Evolutionary conservation across 805 yeast species (phyloP), one percentile per base, ranked within the genome.

Genomic region (Myxozyma neotropica): DNA sequence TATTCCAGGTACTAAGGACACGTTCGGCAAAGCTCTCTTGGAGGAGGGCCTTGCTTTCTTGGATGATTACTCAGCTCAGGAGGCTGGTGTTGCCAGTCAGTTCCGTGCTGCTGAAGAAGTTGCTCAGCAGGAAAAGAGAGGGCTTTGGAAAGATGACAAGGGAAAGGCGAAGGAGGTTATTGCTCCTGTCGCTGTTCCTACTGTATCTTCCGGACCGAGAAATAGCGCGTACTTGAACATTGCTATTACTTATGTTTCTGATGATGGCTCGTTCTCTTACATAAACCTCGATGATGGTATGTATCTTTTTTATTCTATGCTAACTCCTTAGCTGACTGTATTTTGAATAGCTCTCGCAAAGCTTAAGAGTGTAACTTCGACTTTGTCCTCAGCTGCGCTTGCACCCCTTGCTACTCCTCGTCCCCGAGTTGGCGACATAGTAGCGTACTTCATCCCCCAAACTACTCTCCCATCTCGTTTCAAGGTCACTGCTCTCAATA

Each of bases 91-190:
- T 66, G 82, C 77, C 47, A 68, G 78, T 33, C 83, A 81, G 57
- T 78, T 89, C 31, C 72, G 76, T 46, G 82, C 78, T 24, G 89
- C 91, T 10, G 87, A 88, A 72, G 83, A 79, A 31, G 70, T 69
- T 8, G 96, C 96, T 1, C 80, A 80, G 69, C 67, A 68, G 0
- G 73, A 72, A 33, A 80, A 78, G 67, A 71, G 78, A 65, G 95
- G 95, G 15, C 48, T 89, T 4, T 90, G 96, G 96, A 72, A 74
- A 29, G 71, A 81, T 65, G 86, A 81, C 69, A 84, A 79, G 56
- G 71, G 76, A 49, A 77, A 74, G 38, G 77, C 71, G 2, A 75
- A 72, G 57, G 72, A 53, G 12, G 66, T 58, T 7, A 69, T 59
- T 26, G 67, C 56, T 17, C 66, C 44, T 24, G 58, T 61, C 7